Evolutionary conservation across 2,329 filamentous ascomycete species (phyloP).

Genomic region (Xylaria multiplex): DNA sequence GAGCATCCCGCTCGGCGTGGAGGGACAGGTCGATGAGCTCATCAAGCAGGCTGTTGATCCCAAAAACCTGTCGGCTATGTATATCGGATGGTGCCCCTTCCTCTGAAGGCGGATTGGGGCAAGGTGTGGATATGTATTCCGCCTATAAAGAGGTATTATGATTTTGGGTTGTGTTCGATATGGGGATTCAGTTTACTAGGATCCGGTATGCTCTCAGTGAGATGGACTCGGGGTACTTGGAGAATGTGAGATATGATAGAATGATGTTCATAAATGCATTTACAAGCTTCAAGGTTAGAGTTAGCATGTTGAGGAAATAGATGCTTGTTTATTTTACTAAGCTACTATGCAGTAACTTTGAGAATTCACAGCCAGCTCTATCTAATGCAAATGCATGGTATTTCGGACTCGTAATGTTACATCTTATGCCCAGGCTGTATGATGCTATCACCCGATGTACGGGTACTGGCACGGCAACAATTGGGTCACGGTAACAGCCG

Average conservation of each 20-base stretch:
- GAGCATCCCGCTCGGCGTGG: constrained; percentile 90
- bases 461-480: no score
- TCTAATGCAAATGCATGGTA: no score
- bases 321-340: no score
- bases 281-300: neutral
- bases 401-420: no score
- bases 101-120: constrained; percentile 51
- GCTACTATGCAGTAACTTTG: no score
- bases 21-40: constrained; percentile 96
- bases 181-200: neutral
- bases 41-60: constrained; percentile 87
- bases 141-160: neutral
- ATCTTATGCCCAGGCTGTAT: no score
- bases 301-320: no score
- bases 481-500: no score
- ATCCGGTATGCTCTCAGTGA: neutral
- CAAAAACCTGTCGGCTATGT: constrained; percentile 88
- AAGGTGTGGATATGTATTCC: neutral
- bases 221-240: neutral
- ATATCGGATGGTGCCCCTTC: constrained; percentile 88
- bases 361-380: no score
- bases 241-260: constrained; percentile 7
- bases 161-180: neutral
- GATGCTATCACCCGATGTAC: no score
- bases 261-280: neutral